Base-by-base conservation (phyloP, 2,329 filamentous ascomycete genomes). In the Sporothrix dimorphospora region DNA sequence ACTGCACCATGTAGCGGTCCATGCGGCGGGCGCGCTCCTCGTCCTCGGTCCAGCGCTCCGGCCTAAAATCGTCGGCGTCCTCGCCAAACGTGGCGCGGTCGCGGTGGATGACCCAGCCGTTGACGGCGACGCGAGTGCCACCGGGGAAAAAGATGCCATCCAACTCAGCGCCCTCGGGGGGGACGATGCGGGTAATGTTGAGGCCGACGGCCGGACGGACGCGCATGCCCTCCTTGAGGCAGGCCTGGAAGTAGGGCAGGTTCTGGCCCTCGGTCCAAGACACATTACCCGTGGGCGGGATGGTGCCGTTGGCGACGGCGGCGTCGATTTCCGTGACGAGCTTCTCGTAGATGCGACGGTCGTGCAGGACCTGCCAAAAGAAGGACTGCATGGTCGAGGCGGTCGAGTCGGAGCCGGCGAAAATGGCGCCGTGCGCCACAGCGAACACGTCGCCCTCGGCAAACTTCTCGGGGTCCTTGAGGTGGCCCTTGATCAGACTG, bases 401-500 rank as follows among this genome's bases (percentile, higher is more conserved):
- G 0, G 88, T 89, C 0, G 87, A 88, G 79, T 90, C 88, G 24
- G 88, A 88, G 34, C 88, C 88, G 19, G 87, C 87, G 76, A 89
- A 86, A 74, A 87, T 88, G 0, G 86, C 86, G 11, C 86, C 86
- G 73, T 88, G 86, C 4, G 86, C 84, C 5, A 88, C 85, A 8
- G 86, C 85, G 79, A 88, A 88, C 3, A 88, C 85, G 73, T 88
- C 86, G 0, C 84, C 85, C 74, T 85, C 83, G 8, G 79, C 75
- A 72, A 88, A 87, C 63, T 77, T 80, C 24, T 82, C 79, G 1
- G 83, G 83, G 38, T 85, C 83, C 77, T 86, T 85, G 40, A 86
- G 76, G 74, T 88, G 86, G 0, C 85, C 85, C 77, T 82, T 82
- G 74, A 88, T 85, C 76, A 88, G 75, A 71, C 83, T 84, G 14